Evolutionary conservation across 768 basidiomycete species (phyloP).

Genomic region (Boletellus sp.): DNA sequence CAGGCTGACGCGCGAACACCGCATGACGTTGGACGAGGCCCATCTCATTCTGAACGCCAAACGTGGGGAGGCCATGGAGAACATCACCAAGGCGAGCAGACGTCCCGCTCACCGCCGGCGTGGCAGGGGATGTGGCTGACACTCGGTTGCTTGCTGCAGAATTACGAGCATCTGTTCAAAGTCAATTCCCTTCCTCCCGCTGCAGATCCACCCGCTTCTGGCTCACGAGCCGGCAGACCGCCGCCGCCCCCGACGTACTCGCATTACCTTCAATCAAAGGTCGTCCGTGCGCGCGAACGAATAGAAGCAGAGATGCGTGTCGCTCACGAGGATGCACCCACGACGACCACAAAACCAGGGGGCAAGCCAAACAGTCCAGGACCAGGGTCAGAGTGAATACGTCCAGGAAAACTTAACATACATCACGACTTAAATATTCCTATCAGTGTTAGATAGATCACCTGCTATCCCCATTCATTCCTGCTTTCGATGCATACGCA

Average conservation of each 20-base stretch:
- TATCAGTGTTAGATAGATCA: constrained; percentile 18
- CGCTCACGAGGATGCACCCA: constrained; percentile 21
- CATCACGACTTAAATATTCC: constrained; percentile 17
- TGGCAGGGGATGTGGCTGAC: constrained; percentile 1
- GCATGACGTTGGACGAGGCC: constrained; percentile 95
- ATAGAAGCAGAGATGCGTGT: constrained; percentile 78
- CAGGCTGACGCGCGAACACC: constrained; percentile 76
- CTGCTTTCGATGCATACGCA: constrained; percentile 14
- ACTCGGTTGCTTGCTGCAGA: constrained; percentile 44
- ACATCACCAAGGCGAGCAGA: constrained; percentile 62
- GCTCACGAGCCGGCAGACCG: constrained; percentile 38
- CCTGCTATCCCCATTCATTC: constrained; percentile 28
- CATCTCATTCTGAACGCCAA: constrained; percentile 88
- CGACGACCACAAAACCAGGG: constrained; percentile 15
- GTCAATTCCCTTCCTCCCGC: constrained; percentile 73
- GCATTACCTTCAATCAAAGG: constrained; percentile 95
- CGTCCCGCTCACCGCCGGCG: not conserved
- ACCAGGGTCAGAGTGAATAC: constrained; percentile 22
- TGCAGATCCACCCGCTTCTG: constrained; percentile 42
- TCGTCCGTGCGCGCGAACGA: constrained; percentile 90
- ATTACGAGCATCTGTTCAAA: constrained; percentile 91
- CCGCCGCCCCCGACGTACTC: constrained; percentile 53
- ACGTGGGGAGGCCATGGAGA: constrained; percentile 64
- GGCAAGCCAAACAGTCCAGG: constrained; percentile 15
- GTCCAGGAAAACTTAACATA: constrained; percentile 2